Percentiles rank a stretch among this genome's conserved stretches.
phyloP scores from a whole-genome alignment of 2,329 filamentous ascomycete genomes.

The Colletotrichum kahawae region DNA sequence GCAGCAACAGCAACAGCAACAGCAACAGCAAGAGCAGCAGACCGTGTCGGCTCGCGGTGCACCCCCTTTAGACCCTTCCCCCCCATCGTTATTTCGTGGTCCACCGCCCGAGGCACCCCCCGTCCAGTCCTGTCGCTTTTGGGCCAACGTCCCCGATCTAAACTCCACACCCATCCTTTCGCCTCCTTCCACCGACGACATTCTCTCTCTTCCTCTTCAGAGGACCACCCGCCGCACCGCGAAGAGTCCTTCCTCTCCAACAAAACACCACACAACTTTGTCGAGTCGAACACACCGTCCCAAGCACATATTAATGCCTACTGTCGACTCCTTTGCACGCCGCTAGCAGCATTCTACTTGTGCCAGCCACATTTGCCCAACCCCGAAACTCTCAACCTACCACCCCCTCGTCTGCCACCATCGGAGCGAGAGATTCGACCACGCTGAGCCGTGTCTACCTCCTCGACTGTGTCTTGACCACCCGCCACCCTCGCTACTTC shows the following conservation, averaged over 20 bases:
- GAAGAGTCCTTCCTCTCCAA: background rate
- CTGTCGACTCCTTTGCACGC: background rate
- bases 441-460: slow-evolving; percentile 1
- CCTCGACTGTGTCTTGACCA: background rate
- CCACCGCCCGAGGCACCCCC: slow-evolving; percentile 19
- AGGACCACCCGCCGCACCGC: slow-evolving; percentile 4
- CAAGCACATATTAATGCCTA: background rate
- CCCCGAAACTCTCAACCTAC: slow-evolving; percentile 2
- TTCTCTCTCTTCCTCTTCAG: slow-evolving; percentile 17
- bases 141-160: slow-evolving; percentile 21
- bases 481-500: background rate
- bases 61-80: slow-evolving; percentile 14
- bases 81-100: slow-evolving; percentile 21
- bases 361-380: background rate
- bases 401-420: slow-evolving; percentile 2
- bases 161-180: slow-evolving; percentile 22
- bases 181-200: slow-evolving; percentile 21
- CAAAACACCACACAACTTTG: background rate
- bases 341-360: slow-evolving; percentile 16
- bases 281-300: background rate
- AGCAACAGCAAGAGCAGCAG: background rate
- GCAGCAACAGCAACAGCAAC: background rate
- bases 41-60: slow-evolving; percentile 4
- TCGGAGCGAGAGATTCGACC: slow-evolving; percentile 5
- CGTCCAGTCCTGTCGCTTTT: slow-evolving; percentile 19